phyloP scores from a whole-genome alignment of 305 asterid genomes.

The Fraxinus albicans region DNA sequence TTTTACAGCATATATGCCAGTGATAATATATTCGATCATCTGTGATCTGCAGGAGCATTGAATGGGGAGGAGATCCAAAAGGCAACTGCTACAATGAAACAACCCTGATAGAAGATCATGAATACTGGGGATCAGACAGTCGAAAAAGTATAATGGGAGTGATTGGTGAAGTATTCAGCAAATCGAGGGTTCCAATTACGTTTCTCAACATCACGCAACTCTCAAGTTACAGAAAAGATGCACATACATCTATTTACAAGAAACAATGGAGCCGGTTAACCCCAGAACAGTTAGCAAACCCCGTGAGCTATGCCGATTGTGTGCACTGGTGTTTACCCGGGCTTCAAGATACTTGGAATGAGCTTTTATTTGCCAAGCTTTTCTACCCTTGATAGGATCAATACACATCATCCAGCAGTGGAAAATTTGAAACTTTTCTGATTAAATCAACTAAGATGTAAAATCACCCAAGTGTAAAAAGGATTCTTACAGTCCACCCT shows the following conservation, averaged over 20 bases:
- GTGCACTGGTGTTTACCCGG: slow-evolving; percentile 55
- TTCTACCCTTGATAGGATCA: slow-evolving; percentile 26
- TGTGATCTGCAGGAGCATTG: slow-evolving; percentile 34
- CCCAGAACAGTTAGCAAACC: slow-evolving; percentile 38
- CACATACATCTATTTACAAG: slow-evolving; percentile 48
- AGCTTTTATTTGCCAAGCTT: slow-evolving; percentile 43
- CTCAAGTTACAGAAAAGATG: slow-evolving; percentile 42
- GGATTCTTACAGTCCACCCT: neutral
- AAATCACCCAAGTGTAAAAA: neutral
- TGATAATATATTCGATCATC: neutral
- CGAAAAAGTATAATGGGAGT: slow-evolving; percentile 45
- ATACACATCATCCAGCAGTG: neutral
- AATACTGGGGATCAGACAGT: slow-evolving; percentile 42
- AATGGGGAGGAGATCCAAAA: slow-evolving; percentile 42
- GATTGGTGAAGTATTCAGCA: slow-evolving; percentile 34
- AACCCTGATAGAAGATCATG: slow-evolving; percentile 29
- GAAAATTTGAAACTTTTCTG: neutral
- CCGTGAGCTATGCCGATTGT: slow-evolving; percentile 48
- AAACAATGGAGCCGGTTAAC: slow-evolving; percentile 48
- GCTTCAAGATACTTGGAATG: slow-evolving; percentile 57
- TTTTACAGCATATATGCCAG: neutral
- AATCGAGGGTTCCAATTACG: slow-evolving; percentile 39
- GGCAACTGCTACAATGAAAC: slow-evolving; percentile 42
- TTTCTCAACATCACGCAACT: slow-evolving; percentile 46
- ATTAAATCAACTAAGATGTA: neutral